Conservation (phyloP, 176 grass and related monocot genomes). For the Bolboschoenus planiculmis region DNA sequence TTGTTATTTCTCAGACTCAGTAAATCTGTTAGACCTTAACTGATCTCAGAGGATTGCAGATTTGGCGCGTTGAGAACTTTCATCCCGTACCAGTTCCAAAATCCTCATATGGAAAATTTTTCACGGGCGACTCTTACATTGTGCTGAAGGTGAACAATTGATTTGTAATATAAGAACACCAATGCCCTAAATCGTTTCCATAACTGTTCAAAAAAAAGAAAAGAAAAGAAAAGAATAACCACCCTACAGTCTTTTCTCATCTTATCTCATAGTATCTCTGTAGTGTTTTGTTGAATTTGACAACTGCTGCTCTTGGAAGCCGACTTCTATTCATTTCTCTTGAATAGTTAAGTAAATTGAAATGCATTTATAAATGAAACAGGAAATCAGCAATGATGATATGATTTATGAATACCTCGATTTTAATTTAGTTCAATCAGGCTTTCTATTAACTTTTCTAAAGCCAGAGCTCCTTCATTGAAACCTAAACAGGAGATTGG, state of each 20-base stretch:
- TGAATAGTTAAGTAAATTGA: not conserved
- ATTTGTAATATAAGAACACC: not conserved
- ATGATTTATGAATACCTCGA: not conserved
- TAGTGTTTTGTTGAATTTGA: not conserved
- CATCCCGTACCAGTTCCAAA: conserved; percentile 45
- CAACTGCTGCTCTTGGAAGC: not conserved
- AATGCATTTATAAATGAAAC: not conserved
- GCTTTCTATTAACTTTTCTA: not conserved
- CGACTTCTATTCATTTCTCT: not conserved
- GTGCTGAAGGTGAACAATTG: conserved; percentile 66
- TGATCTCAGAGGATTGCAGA: conserved; percentile 54
- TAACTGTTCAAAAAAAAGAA: not conserved
- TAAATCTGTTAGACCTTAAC: conserved; percentile 11
- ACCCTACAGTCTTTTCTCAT: not conserved
- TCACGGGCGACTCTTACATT: conserved; percentile 88
- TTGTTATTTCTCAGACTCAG: not conserved
- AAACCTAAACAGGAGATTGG: not conserved
- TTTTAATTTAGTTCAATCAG: not conserved
- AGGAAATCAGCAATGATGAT: not conserved
- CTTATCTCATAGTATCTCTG: not conserved
- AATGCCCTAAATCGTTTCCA: not conserved
- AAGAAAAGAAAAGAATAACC: not conserved
- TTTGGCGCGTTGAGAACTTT: conserved; percentile 94
- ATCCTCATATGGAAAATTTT: conserved; percentile 90
- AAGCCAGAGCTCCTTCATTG: not conserved